Percentiles rank a stretch among this genome's conserved stretches.
These are phyloP conservation scores for Xylaria sp. DNA, from an alignment of 2,329 filamentous ascomycete genomes.

Conservation along the genomic window DNA sequence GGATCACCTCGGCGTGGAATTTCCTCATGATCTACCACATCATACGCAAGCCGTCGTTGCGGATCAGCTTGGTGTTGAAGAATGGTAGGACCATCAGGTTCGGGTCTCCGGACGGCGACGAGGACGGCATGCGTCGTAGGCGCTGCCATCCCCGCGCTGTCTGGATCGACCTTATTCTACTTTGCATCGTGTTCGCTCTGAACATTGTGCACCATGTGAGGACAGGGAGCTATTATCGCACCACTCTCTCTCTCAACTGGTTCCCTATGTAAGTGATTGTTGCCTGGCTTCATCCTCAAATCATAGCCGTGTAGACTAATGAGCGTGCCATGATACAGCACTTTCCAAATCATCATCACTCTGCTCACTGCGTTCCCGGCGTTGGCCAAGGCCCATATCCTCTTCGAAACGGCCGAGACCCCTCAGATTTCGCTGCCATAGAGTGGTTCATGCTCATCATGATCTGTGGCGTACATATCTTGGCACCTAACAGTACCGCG, in stretches of 20 bases:
- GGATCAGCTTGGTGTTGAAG: conserved; percentile 21
- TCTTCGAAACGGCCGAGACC: conserved; percentile 17
- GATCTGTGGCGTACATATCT: not conserved
- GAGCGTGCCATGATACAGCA: conserved; percentile 1
- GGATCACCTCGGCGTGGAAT: conserved; percentile 23
- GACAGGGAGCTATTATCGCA: not conserved
- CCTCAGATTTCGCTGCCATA: conserved; percentile 11
- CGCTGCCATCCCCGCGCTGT: conserved; percentile 5
- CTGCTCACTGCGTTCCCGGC: conserved; percentile 16
- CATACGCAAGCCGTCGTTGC: conserved; percentile 1
- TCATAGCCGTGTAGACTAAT: not conserved
- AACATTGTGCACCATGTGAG: not conserved
- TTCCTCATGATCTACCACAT: conserved; percentile 2
- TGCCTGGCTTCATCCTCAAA: not conserved
- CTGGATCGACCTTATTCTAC: conserved; percentile 23
- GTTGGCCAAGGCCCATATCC: conserved; percentile 17
- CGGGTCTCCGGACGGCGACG: not conserved
- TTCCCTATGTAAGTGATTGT: conserved; percentile 13
- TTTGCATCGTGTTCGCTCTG: not conserved
- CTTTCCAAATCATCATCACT: conserved; percentile 21
- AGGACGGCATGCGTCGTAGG: not conserved
- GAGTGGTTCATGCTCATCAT: not conserved
- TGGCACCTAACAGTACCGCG: no score
- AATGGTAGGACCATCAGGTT: conserved; percentile 9
- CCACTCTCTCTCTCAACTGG: not conserved